A percentile compares a stretch with the other conserved stretches of the same genome.
phyloP scores from a whole-genome alignment of 345 rosid species.

The Camelina hispida region DNA sequence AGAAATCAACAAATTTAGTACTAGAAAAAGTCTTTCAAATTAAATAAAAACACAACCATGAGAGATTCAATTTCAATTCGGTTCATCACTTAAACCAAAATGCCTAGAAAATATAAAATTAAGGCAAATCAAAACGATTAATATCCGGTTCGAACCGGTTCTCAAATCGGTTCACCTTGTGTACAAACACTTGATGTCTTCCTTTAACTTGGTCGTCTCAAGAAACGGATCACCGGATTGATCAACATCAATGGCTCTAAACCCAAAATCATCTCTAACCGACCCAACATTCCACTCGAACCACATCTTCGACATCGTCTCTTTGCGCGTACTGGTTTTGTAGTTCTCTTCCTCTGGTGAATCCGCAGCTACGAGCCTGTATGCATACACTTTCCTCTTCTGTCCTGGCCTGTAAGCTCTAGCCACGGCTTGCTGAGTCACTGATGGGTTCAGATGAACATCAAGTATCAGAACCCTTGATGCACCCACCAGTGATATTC shows the following conservation, averaged over 20 bases:
- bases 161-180: constrained; percentile 53
- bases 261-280: constrained; percentile 58
- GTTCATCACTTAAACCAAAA: not conserved
- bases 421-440: constrained; percentile 93
- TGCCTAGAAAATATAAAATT: not conserved
- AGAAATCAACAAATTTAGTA: too few species aligned
- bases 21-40: not conserved
- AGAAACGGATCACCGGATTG: constrained; percentile 64
- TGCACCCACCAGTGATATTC: constrained; percentile 94
- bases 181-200: constrained; percentile 58
- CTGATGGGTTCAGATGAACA: constrained; percentile 93
- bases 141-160: constrained; percentile 21
- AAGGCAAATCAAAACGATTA: not conserved
- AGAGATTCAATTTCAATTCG: not conserved
- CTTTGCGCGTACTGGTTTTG: constrained; percentile 67
- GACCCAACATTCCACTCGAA: constrained; percentile 85
- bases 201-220: constrained; percentile 52
- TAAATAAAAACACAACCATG: not conserved
- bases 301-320: constrained; percentile 86
- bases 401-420: constrained; percentile 93
- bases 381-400: constrained; percentile 71
- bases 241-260: constrained; percentile 54
- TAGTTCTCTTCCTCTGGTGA: constrained; percentile 83
- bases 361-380: constrained; percentile 74
- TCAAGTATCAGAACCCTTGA: constrained; percentile 80